Conservation (phyloP, 768 basidiomycete genomes). For the Naematelia encephala region DNA sequence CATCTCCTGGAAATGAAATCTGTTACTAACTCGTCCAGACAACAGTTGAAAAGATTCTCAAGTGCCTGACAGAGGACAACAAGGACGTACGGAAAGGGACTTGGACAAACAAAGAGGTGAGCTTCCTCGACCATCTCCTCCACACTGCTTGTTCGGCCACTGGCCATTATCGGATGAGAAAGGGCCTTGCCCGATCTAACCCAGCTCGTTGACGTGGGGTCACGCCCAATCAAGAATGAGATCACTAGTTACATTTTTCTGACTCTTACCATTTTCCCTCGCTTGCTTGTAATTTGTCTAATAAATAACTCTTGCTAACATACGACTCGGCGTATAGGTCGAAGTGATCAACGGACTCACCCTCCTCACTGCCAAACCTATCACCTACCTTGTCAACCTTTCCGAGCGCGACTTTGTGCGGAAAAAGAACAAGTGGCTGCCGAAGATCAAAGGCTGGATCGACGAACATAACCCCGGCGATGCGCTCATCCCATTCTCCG, state of each 20-base stretch:
- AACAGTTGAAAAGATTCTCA: slow-evolving; percentile 77
- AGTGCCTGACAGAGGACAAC: slow-evolving; percentile 68
- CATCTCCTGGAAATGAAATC: neutral
- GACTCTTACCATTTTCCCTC: slow-evolving; percentile 22
- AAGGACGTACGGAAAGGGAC: slow-evolving; percentile 90
- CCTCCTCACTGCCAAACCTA: slow-evolving; percentile 92
- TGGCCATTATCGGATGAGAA: slow-evolving; percentile 63
- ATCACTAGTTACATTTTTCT: slow-evolving; percentile 53
- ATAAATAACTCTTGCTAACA: neutral
- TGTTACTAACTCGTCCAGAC: slow-evolving; percentile 56
- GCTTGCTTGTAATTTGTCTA: slow-evolving; percentile 1
- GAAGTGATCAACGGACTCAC: slow-evolving; percentile 58
- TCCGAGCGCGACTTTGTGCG: slow-evolving; percentile 90
- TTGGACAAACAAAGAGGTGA: slow-evolving; percentile 95
- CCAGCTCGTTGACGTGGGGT: slow-evolving; percentile 93
- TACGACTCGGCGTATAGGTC: slow-evolving; percentile 32
- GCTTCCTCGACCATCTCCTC: slow-evolving; percentile 30
- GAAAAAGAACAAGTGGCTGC: slow-evolving; percentile 99
- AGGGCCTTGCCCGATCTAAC: slow-evolving; percentile 74
- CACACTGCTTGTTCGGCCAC: neutral
- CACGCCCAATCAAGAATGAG: slow-evolving; percentile 72
- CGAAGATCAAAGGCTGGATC: slow-evolving; percentile 98
- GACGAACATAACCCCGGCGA: slow-evolving; percentile 95
- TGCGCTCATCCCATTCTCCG: slow-evolving; percentile 92
- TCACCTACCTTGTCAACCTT: slow-evolving; percentile 96